Evolutionary conservation across 2,329 filamentous ascomycete species (phyloP).

Genomic region (Alternaria sp.): DNA sequence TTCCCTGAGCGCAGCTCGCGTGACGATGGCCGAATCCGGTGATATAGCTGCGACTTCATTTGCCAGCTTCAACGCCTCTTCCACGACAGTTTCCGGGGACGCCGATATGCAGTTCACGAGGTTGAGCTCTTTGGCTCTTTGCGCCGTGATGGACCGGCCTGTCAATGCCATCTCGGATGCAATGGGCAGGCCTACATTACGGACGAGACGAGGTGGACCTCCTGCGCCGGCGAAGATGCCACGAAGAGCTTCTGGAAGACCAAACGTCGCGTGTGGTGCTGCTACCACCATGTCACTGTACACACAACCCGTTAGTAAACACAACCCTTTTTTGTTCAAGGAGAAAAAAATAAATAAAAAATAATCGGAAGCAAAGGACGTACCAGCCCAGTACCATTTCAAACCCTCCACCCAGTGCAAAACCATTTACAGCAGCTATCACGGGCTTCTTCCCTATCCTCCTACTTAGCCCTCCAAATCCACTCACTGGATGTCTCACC

Average conservation of each 20-base stretch:
- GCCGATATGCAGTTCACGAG: conserved; percentile 54
- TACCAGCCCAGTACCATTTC: conserved; percentile 66
- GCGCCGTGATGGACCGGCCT: conserved; percentile 56
- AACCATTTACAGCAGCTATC: conserved; percentile 67
- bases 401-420: conserved; percentile 65
- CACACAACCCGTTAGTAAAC: conserved; percentile 15
- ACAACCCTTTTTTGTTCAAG: not conserved
- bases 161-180: conserved; percentile 62
- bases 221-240: conserved; percentile 65
- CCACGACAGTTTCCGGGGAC: conserved; percentile 46
- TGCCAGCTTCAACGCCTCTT: conserved; percentile 50
- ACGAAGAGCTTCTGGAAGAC: conserved; percentile 63
- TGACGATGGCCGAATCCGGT: conserved; percentile 52
- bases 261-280: conserved; percentile 61
- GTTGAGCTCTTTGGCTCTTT: conserved; percentile 55
- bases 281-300: conserved; percentile 63
- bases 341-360: not conserved
- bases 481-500: conserved; percentile 56
- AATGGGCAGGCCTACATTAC: conserved; percentile 59
- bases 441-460: conserved; percentile 68
- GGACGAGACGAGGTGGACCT: conserved; percentile 61
- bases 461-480: conserved; percentile 65
- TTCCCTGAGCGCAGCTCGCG: conserved; percentile 46
- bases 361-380: conserved; percentile 18
- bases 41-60: conserved; percentile 48